Conservation (phyloP, 129 eudicot genomes). For the Dittrichia graveolens region DNA sequence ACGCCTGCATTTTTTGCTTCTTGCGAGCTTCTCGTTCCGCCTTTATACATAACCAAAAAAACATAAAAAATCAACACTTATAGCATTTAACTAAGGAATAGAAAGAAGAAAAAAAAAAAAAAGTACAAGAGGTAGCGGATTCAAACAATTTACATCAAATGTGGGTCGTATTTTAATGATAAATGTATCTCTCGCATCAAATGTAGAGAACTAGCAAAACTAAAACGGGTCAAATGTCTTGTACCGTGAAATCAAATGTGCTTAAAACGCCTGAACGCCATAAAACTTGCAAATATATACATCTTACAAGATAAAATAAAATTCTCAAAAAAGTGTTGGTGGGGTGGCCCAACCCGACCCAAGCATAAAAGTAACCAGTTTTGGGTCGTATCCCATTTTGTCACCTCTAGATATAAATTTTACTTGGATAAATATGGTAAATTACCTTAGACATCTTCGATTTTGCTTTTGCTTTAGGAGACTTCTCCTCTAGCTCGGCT, state of each 20-base stretch:
- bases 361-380: not conserved
- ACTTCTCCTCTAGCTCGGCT: conserved; percentile 86
- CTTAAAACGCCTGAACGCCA: not conserved
- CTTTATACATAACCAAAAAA: conserved; percentile 34
- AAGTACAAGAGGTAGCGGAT: not conserved
- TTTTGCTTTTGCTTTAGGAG: conserved; percentile 90
- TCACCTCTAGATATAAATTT: not conserved
- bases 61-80: not conserved
- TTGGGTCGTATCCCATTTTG: not conserved
- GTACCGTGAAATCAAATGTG: not conserved
- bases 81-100: not conserved
- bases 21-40: conserved; percentile 94
- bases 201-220: too few relatives aligned
- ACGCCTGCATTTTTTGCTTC: conserved; percentile 92
- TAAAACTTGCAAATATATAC: too few relatives aligned
- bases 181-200: too few relatives aligned
- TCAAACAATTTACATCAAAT: not conserved
- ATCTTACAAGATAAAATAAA: too few relatives aligned
- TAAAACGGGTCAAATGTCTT: not conserved
- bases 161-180: too few relatives aligned
- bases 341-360: too few relatives aligned
- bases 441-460: conserved; percentile 97
- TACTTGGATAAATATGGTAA: not conserved
- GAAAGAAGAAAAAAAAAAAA: not conserved
- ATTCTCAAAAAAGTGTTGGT: too few relatives aligned